A percentile compares a stretch with the other conserved stretches of the same genome.
Conservation (phyloP, 1,139 yeast species). For the Blastobotrys aristatus region DNA sequence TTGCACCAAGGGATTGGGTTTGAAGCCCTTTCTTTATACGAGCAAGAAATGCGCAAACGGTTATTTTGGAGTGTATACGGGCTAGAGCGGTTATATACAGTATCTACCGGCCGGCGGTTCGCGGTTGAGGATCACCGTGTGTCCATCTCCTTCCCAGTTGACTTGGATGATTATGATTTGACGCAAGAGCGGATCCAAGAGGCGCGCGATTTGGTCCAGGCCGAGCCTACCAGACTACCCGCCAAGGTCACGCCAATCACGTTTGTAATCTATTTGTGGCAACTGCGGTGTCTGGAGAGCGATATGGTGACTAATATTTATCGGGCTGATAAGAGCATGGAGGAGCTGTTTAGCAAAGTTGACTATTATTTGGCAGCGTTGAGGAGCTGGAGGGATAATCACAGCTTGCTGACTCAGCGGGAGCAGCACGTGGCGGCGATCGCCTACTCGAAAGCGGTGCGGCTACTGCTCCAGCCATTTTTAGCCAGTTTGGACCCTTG, state of each 20-base stretch:
- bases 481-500: constrained; percentile 52
- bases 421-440: constrained; percentile 41
- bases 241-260: constrained; percentile 28
- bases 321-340: constrained; percentile 34
- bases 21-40: constrained; percentile 26
- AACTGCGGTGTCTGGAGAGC: constrained; percentile 51
- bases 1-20: constrained; percentile 23
- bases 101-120: constrained; percentile 56
- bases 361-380: constrained; percentile 24
- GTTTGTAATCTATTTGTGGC: constrained; percentile 50
- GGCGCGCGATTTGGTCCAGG: constrained; percentile 11
- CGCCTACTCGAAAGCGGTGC: constrained; percentile 52
- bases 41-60: constrained; percentile 42
- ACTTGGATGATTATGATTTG: constrained; percentile 25
- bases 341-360: constrained; percentile 26
- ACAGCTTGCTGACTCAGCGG: constrained; percentile 15
- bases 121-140: constrained; percentile 44
- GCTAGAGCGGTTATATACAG: constrained; percentile 51
- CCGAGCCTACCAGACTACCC: not conserved
- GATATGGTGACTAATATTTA: constrained; percentile 48
- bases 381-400: constrained; percentile 22
- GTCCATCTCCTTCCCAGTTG: constrained; percentile 43
- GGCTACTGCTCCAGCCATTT: constrained; percentile 54
- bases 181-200: constrained; percentile 17
- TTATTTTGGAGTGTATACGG: constrained; percentile 57